These are phyloP conservation scores for Naganishia sp. DNA, from an alignment of 1,284 basidiomycete genomes.

Conservation along the genomic window DNA sequence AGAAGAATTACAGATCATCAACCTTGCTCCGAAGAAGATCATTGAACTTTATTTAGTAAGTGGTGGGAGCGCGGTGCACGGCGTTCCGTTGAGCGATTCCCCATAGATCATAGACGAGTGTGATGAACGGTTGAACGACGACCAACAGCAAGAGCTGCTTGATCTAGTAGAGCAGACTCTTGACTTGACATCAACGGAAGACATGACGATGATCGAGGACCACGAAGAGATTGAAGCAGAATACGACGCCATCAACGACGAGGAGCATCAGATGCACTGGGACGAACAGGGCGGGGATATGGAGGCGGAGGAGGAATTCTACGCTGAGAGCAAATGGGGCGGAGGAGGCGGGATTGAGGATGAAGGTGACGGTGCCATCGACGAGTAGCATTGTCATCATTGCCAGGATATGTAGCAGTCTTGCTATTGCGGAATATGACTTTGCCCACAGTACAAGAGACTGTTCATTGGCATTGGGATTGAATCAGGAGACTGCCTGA, in stretches of 20 bases:
- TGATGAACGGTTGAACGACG: conserved; percentile 70
- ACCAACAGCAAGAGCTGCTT: conserved; percentile 71
- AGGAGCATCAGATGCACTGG: conserved; percentile 39
- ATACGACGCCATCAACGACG: conserved; percentile 42
- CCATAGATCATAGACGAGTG: conserved; percentile 83
- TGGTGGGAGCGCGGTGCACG: conserved; percentile 36
- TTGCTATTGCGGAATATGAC: background rate
- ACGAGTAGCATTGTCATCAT: conserved; percentile 20
- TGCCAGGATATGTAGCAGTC: background rate
- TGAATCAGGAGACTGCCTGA: too few relatives aligned
- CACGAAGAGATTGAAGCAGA: conserved; percentile 39
- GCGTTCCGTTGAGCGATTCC: background rate
- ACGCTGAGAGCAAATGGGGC: conserved; percentile 50
- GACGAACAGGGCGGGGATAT: conserved; percentile 38
- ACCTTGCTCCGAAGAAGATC: conserved; percentile 74
- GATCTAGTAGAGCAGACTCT: conserved; percentile 56
- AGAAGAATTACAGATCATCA: conserved; percentile 87
- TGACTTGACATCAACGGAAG: conserved; percentile 15
- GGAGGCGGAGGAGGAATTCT: conserved; percentile 45
- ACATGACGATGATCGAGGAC: conserved; percentile 42
- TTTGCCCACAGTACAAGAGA: too few relatives aligned
- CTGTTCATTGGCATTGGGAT: too few relatives aligned
- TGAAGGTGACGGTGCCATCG: conserved; percentile 39
- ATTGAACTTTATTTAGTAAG: conserved; percentile 88
- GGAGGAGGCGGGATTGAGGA: conserved; percentile 47